Conservation (phyloP, 192 early-diverging fungal genomes). For the Helicostylum pulchrum region DNA sequence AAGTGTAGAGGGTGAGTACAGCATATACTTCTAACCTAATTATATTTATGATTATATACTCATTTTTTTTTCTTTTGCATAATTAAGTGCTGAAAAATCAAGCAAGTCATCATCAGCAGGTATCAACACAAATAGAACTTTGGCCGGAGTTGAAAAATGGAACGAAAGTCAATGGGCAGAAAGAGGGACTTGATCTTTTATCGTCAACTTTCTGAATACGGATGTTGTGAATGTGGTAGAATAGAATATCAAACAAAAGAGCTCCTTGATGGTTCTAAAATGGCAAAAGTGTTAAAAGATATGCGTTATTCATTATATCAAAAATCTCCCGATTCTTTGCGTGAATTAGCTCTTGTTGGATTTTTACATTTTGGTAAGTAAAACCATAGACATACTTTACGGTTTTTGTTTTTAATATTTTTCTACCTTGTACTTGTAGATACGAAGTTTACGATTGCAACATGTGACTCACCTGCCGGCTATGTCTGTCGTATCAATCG, state of each 20-base stretch:
- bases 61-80: slow-evolving; percentile 8
- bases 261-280: slow-evolving; percentile 12
- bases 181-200: slow-evolving; percentile 9
- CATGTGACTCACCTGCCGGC: slow-evolving; percentile 10
- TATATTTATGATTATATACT: slow-evolving; percentile 1
- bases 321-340: slow-evolving; percentile 3
- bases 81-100: slow-evolving; percentile 13
- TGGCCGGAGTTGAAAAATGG: slow-evolving; percentile 13
- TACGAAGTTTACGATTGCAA: slow-evolving; percentile 7
- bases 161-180: slow-evolving; percentile 6
- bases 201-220: slow-evolving; percentile 15
- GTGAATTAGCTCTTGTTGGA: slow-evolving; percentile 11
- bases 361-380: slow-evolving; percentile 14
- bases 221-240: slow-evolving; percentile 15
- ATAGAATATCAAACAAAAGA: slow-evolving; percentile 10
- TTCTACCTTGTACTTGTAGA: slow-evolving; percentile 6
- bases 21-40: neutral
- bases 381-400: slow-evolving; percentile 12
- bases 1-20: slow-evolving; percentile 9
- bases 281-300: slow-evolving; percentile 16
- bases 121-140: slow-evolving; percentile 7
- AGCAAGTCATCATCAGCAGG: slow-evolving; percentile 12
- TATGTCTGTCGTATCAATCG: slow-evolving; percentile 9
- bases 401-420: slow-evolving; percentile 12
- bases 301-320: slow-evolving; percentile 13